Percentiles rank a stretch among this genome's conserved stretches.
These are phyloP conservation scores for Kwoniella pini DNA, from an alignment of 768 basidiomycete genomes.

Conservation along the genomic window DNA sequence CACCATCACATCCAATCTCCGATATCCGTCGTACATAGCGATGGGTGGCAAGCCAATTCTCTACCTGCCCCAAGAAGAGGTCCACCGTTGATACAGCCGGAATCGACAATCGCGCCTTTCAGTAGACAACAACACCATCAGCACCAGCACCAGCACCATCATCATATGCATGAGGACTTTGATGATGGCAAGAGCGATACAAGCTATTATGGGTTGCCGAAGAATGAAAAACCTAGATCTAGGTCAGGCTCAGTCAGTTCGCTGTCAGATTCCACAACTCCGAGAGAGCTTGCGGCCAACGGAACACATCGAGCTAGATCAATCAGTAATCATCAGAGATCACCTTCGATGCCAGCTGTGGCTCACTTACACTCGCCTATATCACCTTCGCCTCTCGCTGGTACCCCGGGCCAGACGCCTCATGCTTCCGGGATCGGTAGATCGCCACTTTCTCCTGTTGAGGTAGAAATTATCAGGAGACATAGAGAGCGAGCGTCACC, in stretches of 20 bases:
- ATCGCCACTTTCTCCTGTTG: conserved; percentile 1
- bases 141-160: conserved; percentile 9
- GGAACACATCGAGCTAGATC: conserved; percentile 19
- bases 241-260: conserved; percentile 15
- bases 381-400: conserved; percentile 19
- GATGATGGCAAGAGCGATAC: conserved; percentile 23
- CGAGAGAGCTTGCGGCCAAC: neutral
- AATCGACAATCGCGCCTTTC: conserved; percentile 16
- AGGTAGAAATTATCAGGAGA: neutral
- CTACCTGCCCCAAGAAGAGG: conserved; percentile 32
- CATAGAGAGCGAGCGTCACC: conserved; percentile 1
- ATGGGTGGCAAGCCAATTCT: conserved; percentile 16
- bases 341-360: conserved; percentile 13
- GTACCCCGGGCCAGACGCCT: neutral
- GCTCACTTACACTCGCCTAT: conserved; percentile 18
- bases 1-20: conserved; percentile 19
- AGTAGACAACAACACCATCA: conserved; percentile 18
- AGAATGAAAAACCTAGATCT: conserved; percentile 5
- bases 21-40: conserved; percentile 10
- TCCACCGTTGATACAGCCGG: conserved; percentile 1
- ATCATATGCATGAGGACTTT: conserved; percentile 1
- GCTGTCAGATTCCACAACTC: conserved; percentile 7
- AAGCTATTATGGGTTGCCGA: conserved; percentile 24
- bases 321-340: conserved; percentile 6
- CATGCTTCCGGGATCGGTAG: neutral